Base-by-base conservation (phyloP, 345 rosid genomes). In the Litchi chinensis region DNA sequence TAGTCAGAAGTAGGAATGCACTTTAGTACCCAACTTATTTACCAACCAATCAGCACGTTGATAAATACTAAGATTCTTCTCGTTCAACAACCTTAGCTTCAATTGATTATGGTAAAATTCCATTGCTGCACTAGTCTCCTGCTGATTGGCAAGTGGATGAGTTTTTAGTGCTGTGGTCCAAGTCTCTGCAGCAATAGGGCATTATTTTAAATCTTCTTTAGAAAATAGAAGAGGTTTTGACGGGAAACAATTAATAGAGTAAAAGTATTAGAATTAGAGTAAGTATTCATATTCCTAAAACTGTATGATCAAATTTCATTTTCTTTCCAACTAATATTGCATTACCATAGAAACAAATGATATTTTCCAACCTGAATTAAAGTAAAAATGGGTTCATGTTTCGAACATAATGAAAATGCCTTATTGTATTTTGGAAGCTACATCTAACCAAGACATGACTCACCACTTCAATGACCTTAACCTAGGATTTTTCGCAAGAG, bases 41-140 rank as follows among this genome's bases (percentile, higher is more conserved):
- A 93, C 97, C 86, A 96, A 82, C 99, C 98, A 96, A 90, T 96
- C 99, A 80, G 91, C 83, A 63, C 94, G 95, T 72, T 90, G 91
- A 81, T 91, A 93, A 67, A 82, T 91, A 81, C 75, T 77, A 65
- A 88, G 72, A 80, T 91, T 89, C 78, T 87, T 89, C 87, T 91
- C 98, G 71, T 90, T 90, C 86, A 91, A 70, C 65, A 96, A 81
- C 84, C 97, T 89, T 73, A 92, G 90, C 77, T 90, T 94, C 84
- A 96, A 66, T 78, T 93, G 97, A 73, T 86, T 88, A 84, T 96
- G 97, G 89, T 93, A 94, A 83, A 91, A 91, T 82, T 96, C 97
- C 95, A 96, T 87, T 13, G 94, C 90, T 22, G 98, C 97, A 85
- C 88, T 88, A 10, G 89, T 94, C 85, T 94, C 98, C 79, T 83